Base-by-base conservation (phyloP, 805 yeast species). In the Suhomyces sp. region DNA sequence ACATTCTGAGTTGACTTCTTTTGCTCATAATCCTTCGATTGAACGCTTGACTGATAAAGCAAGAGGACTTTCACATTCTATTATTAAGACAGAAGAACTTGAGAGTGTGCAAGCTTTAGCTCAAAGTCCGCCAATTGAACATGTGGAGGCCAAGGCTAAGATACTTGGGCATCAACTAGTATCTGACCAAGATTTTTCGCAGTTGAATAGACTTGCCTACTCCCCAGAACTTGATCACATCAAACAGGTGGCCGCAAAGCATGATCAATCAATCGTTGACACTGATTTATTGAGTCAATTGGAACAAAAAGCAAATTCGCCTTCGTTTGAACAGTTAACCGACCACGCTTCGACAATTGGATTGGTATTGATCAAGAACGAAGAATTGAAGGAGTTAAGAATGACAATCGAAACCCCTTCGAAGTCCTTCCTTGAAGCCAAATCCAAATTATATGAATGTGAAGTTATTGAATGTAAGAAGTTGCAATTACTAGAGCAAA, bases 191-290 rank as follows among this genome's bases (percentile, higher is more conserved):
- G 16, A 33, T 9, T 26, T 28, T 13, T n/a, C 18, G 6, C 18
- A 19, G 6, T 31, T 36, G 29, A 14, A 20, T 10, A 23, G 18
- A 11, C 26, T 33, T 19, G 45, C 42, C 6, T 19, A 40, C 17
- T 18, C 33, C 25, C 60, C 60, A 10, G 31, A 44, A 21, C 24
- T 43, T 3, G 42, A 37, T 2, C 39, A 41, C 19, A 25, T 50
- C 2, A 36, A 16, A 13, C 6, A 14, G 17, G 18, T 16, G 13
- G 49, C 49, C 9, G 28, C 29, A 14, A 35, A 31, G 11, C 33
- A 19, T 16, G 34, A 39, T 3, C 28, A 29, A 35, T 23, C 43
- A 2, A 23, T 40, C 10, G 25, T 41, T 14, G 34, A 28, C 3
- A 33, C 35, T 4, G 15, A 26, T 3, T 37, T 40, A 11, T 38